Conservation (phyloP, 495 filamentous ascomycete species). For the Clavariopsis aquatica region DNA sequence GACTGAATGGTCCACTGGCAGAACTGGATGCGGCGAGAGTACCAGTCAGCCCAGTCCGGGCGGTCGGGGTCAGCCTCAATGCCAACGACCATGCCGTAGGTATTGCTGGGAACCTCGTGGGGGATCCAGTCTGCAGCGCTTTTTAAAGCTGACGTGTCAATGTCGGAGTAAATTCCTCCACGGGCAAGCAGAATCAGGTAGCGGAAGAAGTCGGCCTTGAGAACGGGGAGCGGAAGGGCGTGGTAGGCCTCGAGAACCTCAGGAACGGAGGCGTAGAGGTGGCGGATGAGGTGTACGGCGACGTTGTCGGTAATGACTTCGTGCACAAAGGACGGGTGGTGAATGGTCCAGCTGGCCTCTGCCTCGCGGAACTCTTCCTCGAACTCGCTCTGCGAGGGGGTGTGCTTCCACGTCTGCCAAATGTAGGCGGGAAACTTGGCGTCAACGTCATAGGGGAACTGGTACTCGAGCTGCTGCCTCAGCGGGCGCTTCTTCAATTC, state of each 20-base stretch:
- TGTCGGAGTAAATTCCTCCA: constrained; percentile 95
- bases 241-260: constrained; percentile 92
- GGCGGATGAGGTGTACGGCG: constrained; percentile 73
- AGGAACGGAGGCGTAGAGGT: constrained; percentile 85
- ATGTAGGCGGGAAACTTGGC: constrained; percentile 93
- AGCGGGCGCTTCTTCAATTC: constrained; percentile 55
- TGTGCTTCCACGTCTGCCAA: constrained; percentile 98
- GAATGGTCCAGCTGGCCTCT: constrained; percentile 88
- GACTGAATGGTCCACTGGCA: constrained; percentile 98
- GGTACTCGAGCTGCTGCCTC: constrained; percentile 82
- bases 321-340: constrained; percentile 89
- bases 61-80: constrained; percentile 97
- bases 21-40: constrained; percentile 92
- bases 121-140: constrained; percentile 88
- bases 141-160: constrained; percentile 84
- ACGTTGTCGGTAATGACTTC: constrained; percentile 93
- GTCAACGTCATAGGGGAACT: constrained; percentile 89
- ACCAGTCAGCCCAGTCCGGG: constrained; percentile 92
- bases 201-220: constrained; percentile 98
- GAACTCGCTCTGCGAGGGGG: constrained; percentile 79
- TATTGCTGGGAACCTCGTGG: constrained; percentile 67
- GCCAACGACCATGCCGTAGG: constrained; percentile 82
- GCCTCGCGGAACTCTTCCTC: constrained; percentile 68
- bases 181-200: constrained; percentile 92
- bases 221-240: constrained; percentile 77